Base-by-base conservation (phyloP, 2,329 filamentous ascomycete genomes). In the Samsoniella hepiali region DNA sequence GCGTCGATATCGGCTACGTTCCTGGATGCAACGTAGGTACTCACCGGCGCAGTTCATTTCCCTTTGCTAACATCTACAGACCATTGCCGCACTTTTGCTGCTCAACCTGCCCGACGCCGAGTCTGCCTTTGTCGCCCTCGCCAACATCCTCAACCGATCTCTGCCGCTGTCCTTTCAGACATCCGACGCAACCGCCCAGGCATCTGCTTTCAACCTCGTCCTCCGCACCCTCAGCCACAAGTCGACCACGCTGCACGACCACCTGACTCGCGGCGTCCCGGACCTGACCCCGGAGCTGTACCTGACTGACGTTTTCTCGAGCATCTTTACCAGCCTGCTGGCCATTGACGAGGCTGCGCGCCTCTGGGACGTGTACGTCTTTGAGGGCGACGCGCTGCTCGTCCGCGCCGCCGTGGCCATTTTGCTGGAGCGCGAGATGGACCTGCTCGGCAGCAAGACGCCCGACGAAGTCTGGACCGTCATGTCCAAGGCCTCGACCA, bases 341-440 rank as follows among this genome's bases (percentile, higher is more conserved):
- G 82, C 83, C 8, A 81, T 93, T 17, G 91, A 93, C 69, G 84
- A 90, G 68, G 89, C 87, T 4, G 85, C 87, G 1, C 79, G 91
- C 2, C 75, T 95, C 13, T 94, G 90, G 90, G 91, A 96, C 67
- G 85, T 94, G 0, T 92, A 91, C 68, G 86, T 91, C 3, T 92
- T 96, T 67, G 91, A 96, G 71, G 90, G 91, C 32, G 91, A 96
- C 67, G 80, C 84, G 1, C 80, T 91, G 1, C 78, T 93, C 0
- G 83, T 94, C 7, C 80, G 90, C 0, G 89, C 89, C 1, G 89
- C 85, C 0, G 87, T 93, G 0, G 91, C 88, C 0, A 78, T 91
- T 22, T 74, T 95, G 27, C 68, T 84, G 5, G 77, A 79, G 36
- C 78, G 77, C 22, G 84, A 86, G 69, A 82, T 82, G 75, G 71